These are phyloP conservation scores for Pseudogymnoascus sp. DNA, from an alignment of 2,329 filamentous ascomycete genomes.

Conservation along the genomic window DNA sequence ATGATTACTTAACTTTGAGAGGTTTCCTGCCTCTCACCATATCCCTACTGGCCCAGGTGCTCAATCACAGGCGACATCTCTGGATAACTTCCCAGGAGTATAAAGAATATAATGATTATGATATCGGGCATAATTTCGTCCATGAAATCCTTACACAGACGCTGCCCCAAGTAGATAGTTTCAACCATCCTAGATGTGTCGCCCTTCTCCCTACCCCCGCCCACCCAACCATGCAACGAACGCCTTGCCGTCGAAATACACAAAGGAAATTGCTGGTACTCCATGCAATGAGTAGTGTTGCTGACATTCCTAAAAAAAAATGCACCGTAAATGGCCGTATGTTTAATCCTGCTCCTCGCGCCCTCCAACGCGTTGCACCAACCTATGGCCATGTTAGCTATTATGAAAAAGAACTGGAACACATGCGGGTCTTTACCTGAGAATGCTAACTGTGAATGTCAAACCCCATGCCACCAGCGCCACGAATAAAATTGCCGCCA, in stretches of 20 bases:
- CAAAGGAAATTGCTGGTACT: conserved; percentile 6
- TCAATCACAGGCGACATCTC: background rate
- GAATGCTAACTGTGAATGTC: conserved; percentile 81
- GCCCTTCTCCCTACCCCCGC: background rate
- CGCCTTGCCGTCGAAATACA: background rate
- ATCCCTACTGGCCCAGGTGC: background rate
- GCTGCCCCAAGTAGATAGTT: background rate
- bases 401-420: background rate
- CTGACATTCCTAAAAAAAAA: background rate
- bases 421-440: conserved; percentile 39
- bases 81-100: background rate
- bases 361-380: conserved; percentile 53
- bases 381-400: conserved; percentile 29
- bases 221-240: background rate
- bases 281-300: conserved; percentile 1
- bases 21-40: background rate
- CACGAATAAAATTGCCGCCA: conserved; percentile 72
- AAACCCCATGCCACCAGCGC: conserved; percentile 82
- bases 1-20: background rate
- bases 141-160: background rate
- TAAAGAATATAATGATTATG: conserved; percentile 7
- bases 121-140: conserved; percentile 5
- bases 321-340: background rate
- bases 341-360: conserved; percentile 36
- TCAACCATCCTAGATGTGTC: background rate